Conservation (phyloP, 257 asterid species). For the Solanum megistacrolobum region DNA sequence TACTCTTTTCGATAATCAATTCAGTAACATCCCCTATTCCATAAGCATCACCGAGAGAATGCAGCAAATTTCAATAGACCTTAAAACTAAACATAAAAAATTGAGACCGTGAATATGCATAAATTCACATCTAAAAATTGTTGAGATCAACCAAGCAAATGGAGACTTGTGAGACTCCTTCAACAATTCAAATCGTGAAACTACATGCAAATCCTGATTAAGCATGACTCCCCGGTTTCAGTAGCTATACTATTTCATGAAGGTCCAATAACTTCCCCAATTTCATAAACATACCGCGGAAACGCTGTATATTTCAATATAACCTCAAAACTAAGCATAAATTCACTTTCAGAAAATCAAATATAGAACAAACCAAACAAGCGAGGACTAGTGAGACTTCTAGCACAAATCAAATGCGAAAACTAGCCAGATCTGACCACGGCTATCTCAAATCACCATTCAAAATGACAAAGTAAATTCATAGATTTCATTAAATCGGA, state of each 20-base stretch:
- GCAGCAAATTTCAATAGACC: background rate
- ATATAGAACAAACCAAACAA: background rate
- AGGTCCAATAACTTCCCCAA: background rate
- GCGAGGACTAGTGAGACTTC: background rate
- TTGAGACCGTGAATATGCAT: background rate
- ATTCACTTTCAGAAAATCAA: background rate
- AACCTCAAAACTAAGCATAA: background rate
- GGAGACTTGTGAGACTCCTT: background rate
- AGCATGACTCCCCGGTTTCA: background rate
- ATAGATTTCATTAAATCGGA: slow-evolving; percentile 12
- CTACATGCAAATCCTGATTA: background rate
- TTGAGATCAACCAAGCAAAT: background rate
- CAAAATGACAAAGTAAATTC: slow-evolving; percentile 1
- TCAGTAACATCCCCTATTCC: background rate
- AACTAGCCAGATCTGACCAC: slow-evolving; percentile 35
- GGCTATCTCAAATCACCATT: slow-evolving; percentile 9
- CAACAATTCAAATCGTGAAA: background rate
- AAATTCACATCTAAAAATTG: background rate
- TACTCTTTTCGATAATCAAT: background rate
- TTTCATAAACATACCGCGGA: background rate
- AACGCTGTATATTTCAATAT: background rate
- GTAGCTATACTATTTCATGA: background rate
- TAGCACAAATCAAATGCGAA: slow-evolving; percentile 2
- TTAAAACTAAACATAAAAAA: background rate
- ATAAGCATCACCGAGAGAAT: background rate